Base-by-base conservation (phyloP, 306 rosid genomes). In the Boehmeria nivea region DNA sequence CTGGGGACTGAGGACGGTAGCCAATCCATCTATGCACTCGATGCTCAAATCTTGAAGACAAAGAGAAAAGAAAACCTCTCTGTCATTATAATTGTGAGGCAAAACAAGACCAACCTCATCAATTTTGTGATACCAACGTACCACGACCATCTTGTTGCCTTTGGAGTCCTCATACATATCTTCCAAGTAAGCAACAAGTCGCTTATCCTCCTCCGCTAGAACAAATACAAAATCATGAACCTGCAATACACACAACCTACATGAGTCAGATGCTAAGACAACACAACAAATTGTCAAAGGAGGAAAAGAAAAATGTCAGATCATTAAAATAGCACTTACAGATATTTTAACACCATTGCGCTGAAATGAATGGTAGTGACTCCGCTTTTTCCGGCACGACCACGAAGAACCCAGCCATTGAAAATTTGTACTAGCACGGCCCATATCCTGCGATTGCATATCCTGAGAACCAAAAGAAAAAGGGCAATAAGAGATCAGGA, bases 31-130 rank as follows among this genome's bases (percentile, higher is more conserved):
- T 58, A 90, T 84, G 89, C 98, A 90, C 71, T 87, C 98, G 69
- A 87, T 76, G 69, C 91, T 90, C 77, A 90, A 91, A 82, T 87
- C 94, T 87, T 90, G 98, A 71, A 82, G 95, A 84, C 88, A 84
- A 51, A 78, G 91, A 72, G 98, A 87, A 68, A 76, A 84, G 81
- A 84, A 90, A 84, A 90, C 80, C 88, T 90, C 95, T 62, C 98
- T 78, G 72, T 84, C 94, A 74, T 82, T 80, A 84, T 57, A 87
- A 76, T 68, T 73, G 69, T 40, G 83, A 64, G 95, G 97, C 72
- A 90, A 84, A 85, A 22, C 71, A 72, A 78, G 72, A 84, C 88
- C 94, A 87, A 90, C 98, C 98, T 90, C 95, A 47, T 84, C 98
- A 76, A 74, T 64, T 80, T 83, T 87, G 85, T 90, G 91, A 81